Conservation (phyloP, 768 basidiomycete genomes). For the Leccinum boreale region DNA sequence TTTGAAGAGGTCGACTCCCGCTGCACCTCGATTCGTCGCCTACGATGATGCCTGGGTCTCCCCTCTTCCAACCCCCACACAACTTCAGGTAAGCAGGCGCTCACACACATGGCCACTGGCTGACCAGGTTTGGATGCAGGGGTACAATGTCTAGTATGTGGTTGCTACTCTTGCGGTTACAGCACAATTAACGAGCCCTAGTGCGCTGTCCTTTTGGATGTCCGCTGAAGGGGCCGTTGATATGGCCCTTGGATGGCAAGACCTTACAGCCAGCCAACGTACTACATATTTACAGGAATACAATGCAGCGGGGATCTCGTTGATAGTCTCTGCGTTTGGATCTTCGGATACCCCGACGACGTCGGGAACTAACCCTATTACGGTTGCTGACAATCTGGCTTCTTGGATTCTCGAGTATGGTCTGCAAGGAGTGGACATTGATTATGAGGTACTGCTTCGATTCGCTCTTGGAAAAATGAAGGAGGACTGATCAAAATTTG, state of each 20-base stretch:
- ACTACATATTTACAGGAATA: conserved; percentile 46
- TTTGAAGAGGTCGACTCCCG: conserved; percentile 23
- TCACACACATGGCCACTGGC: background rate
- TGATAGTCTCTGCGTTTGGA: conserved; percentile 56
- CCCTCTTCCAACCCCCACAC: conserved; percentile 40
- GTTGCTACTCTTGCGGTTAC: background rate
- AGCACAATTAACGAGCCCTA: conserved; percentile 2
- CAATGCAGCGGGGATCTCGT: conserved; percentile 50
- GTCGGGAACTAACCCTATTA: conserved; percentile 35
- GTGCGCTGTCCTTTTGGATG: conserved; percentile 41
- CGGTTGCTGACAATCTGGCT: conserved; percentile 41
- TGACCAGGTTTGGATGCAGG: conserved; percentile 13
- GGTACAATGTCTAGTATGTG: conserved; percentile 34
- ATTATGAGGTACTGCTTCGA: conserved; percentile 39
- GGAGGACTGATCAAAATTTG: background rate
- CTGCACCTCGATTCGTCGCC: conserved; percentile 46
- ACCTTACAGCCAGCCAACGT: conserved; percentile 35
- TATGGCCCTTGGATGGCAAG: conserved; percentile 43
- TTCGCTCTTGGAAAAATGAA: background rate
- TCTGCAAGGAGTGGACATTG: conserved; percentile 51
- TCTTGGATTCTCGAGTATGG: conserved; percentile 43
- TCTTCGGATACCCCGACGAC: conserved; percentile 39
- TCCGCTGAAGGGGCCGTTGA: conserved; percentile 37
- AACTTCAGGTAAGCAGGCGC: conserved; percentile 36
- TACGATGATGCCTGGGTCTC: conserved; percentile 41